phyloP scores from a whole-genome alignment of 441 rosid species.

The Erodium moschatum region DNA sequence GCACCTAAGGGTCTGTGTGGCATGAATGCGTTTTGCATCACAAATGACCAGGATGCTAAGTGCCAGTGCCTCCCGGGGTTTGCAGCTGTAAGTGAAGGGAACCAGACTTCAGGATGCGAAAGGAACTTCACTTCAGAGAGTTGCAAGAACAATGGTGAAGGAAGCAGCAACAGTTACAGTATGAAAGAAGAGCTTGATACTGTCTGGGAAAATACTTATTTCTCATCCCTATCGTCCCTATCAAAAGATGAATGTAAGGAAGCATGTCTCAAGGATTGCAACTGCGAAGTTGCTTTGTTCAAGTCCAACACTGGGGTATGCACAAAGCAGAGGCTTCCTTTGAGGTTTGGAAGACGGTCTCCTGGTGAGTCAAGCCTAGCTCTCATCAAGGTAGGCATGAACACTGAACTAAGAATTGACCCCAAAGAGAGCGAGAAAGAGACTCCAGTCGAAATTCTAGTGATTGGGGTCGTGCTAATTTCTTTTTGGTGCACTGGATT shows the following conservation, averaged over 20 bases:
- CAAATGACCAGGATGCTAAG: neutral
- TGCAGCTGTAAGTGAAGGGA: neutral
- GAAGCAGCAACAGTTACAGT: neutral
- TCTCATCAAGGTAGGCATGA: conserved; percentile 25
- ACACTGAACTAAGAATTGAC: neutral
- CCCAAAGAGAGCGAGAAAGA: conserved; percentile 1
- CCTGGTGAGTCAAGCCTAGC: neutral
- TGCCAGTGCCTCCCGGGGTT: conserved; percentile 14
- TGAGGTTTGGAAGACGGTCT: conserved; percentile 24
- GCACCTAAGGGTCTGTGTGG: neutral
- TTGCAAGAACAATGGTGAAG: conserved; percentile 5
- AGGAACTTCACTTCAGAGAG: conserved; percentile 16
- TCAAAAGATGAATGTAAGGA: conserved; percentile 18
- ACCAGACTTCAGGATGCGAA: conserved; percentile 21
- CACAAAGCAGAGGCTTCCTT: conserved; percentile 30
- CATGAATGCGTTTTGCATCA: neutral
- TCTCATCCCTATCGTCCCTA: neutral
- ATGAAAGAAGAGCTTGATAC: conserved; percentile 9
- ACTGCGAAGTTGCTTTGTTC: conserved; percentile 27
- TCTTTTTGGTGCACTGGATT: conserved; percentile 1
- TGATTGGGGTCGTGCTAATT: neutral
- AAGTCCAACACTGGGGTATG: conserved; percentile 4
- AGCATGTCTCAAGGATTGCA: conserved; percentile 28
- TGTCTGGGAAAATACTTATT: conserved; percentile 19
- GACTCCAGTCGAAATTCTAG: neutral